A percentile compares a stretch with the other conserved stretches of the same genome.
Evolutionary conservation across 148 eudicot genomes (phyloP).

Genomic region (Diospyros lotus): DNA sequence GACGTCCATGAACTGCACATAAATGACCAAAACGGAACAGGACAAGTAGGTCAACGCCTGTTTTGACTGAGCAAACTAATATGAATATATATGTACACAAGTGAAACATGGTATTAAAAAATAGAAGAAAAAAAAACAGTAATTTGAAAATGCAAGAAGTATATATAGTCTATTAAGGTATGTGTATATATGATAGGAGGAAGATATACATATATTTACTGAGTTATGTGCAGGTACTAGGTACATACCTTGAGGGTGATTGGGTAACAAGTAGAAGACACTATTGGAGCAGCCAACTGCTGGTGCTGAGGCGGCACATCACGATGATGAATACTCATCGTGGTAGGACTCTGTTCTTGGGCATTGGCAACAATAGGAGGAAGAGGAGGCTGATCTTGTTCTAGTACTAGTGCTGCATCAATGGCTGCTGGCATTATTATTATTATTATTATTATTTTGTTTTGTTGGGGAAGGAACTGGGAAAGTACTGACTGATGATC

Average conservation of each 20-base stretch:
- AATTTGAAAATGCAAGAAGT: too few relatives aligned
- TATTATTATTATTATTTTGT: constrained; percentile 6
- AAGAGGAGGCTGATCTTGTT: too few relatives aligned
- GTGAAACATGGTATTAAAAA: too few relatives aligned
- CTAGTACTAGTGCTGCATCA: too few relatives aligned
- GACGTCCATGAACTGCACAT: constrained; percentile 71
- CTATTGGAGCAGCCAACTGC: constrained; percentile 8
- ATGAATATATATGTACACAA: too few relatives aligned
- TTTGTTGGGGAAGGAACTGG: too few relatives aligned
- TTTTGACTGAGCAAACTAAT: constrained; percentile 10
- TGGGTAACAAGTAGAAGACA: constrained; percentile 42
- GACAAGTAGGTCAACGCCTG: background rate
- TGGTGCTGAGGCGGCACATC: constrained; percentile 10
- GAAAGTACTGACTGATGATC: background rate
- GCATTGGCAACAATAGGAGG: too few relatives aligned
- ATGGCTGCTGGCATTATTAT: constrained; percentile 1
- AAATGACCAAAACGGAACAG: background rate
- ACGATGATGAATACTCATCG: constrained; percentile 7
- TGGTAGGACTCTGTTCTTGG: constrained; percentile 4
- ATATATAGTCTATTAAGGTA: too few relatives aligned
- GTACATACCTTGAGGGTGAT: constrained; percentile 65
- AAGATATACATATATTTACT: too few relatives aligned
- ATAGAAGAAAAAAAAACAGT: too few relatives aligned
- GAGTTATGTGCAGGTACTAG: too few relatives aligned
- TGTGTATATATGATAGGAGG: too few relatives aligned